Base-by-base conservation (phyloP, 306 rosid species). In the Ormosia semicastrata region DNA sequence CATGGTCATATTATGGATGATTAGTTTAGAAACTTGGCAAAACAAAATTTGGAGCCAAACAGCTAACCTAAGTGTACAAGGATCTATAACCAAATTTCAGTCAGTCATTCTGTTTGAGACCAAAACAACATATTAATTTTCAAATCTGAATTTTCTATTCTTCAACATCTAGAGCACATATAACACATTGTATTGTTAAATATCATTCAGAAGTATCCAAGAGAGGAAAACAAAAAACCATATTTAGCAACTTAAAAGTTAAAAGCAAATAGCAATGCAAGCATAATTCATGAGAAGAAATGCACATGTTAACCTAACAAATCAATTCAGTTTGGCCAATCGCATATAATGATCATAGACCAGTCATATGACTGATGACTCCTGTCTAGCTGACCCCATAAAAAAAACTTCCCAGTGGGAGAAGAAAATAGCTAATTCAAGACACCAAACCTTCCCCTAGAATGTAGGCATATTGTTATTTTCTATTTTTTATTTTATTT, bases 401-500 rank as follows among this genome's bases (percentile, higher is more conserved):
- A 44, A 69, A 58, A 33, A n/a, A 30, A 8, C 7, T 34, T 30
- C 3, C 58, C 63, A 46, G 30, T 8, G 47, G 10, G 37, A 56
- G 59, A 78, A 77, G 41, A 65, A 13, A 65, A 40, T 57, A 18
- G 75, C 75, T 78, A 54, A 40, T 44, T 47, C 72, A 76, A 47
- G 71, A 34, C 13, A 47, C 18, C 62, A 33, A 24, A 15, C 50
- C 24, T 63, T 8, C 52, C 39, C 70, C 62, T 32, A 9, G 8
- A 73, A 66, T 17, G 60, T 36, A 8, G 12, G 4, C 66, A 66
- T 14, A 37, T 37, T 11, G 71, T 66, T 64, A 49, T 34, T 47
- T 39, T 47, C 52, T 46, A 9, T 11, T 7, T 6, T 47, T 34
- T 33, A 32, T 40, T 13, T 47, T 2, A 11, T 17, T 66, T 17